Evolutionary conservation across 2,329 filamentous ascomycete species (phyloP), one percentile per base, ranked within the genome.

Genomic region (Stemphylium vesicarium): DNA sequence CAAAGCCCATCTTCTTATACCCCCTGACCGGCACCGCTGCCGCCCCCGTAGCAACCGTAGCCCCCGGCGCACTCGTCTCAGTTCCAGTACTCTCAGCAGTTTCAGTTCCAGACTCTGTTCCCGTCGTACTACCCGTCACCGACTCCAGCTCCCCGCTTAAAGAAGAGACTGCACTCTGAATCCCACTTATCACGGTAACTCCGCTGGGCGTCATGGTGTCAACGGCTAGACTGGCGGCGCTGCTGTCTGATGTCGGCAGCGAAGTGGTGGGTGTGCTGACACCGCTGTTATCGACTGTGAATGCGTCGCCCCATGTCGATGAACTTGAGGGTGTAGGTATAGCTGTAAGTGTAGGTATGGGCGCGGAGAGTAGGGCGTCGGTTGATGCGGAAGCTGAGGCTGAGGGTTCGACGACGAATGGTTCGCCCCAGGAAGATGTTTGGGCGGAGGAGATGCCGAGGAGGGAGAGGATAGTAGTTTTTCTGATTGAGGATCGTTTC

Each of bases 391-490:
- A 45, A 16, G 13, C 32, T 53, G 29, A 56, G 56, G 22, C 46
- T 53, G 45, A 58, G 56, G 20, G 57, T 31, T 50, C 57, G 31
- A 66, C 62, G 10, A 41, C 47, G 42, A 64, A 66, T 3, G 64
- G 60, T 13, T 60, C 49, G 24, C 57, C 53, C 57, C 59, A 62
- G 9, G 58, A 54, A 13, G 41, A 41, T 26, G 56, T 63, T 55
- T 65, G 56, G 1, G 57, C 49, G 16, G 32, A 53, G 1, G 51
- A 50, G 26, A 59, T 31, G 4, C 57, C 53, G 6, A 65, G 42
- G 26, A 66, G 53, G 36, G 62, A 60, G 36, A 63, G 41, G 11
- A 64, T 44, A 0, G 55, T 47, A 22, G 60, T 50, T 22, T 40
- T 53, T 15, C 32, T 15, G 33, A 64, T 44, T 2, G 45, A 16